Evolutionary conservation across 192 early-diverging fungal genomes (phyloP).

Genomic region (Funneliformis mosseae): DNA sequence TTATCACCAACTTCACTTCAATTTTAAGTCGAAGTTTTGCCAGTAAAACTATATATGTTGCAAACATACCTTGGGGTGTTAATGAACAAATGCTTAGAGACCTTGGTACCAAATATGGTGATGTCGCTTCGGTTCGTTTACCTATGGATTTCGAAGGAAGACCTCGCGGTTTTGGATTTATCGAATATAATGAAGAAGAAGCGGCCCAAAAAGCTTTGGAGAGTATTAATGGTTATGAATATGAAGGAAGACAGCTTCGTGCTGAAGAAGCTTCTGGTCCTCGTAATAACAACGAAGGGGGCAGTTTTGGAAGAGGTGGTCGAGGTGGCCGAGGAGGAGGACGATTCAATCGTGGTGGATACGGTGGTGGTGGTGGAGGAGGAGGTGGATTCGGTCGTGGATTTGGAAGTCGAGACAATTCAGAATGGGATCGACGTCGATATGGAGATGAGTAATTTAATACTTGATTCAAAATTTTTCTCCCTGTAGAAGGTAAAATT

Average conservation of each 20-base stretch:
- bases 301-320: not conserved
- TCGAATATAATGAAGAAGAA: constrained; percentile 32
- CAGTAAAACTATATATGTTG: constrained; percentile 8
- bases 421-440: not conserved
- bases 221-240: not conserved
- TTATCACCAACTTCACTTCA: not conserved
- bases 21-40: constrained; percentile 6
- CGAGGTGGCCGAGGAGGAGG: not conserved
- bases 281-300: not conserved
- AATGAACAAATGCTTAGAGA: constrained; percentile 32
- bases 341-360: not conserved
- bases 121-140: constrained; percentile 8
- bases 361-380: not conserved
- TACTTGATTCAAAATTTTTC: not conserved
- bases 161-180: constrained; percentile 9
- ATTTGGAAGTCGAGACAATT: constrained; percentile 1
- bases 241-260: not conserved
- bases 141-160: constrained; percentile 11
- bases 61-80: constrained; percentile 28
- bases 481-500: not conserved
- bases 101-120: constrained; percentile 1
- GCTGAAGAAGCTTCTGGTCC: constrained; percentile 6
- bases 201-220: constrained; percentile 12
- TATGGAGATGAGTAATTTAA: not conserved
- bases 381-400: constrained; percentile 3